phyloP scores from a whole-genome alignment of 257 asterid genomes.

The Penstemon davidsonii region DNA sequence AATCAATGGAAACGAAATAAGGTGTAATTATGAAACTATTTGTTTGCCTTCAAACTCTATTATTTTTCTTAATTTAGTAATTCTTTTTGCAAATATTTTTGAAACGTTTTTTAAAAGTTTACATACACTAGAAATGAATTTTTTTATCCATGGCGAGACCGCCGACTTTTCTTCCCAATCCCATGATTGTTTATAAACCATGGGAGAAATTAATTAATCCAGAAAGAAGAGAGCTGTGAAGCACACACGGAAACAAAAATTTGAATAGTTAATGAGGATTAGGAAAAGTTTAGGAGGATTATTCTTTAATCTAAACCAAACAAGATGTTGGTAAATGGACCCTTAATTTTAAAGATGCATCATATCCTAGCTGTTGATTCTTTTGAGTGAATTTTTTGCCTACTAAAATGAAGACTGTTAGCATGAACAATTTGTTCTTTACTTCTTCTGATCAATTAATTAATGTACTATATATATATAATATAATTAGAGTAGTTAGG shows the following conservation, averaged over 20 bases:
- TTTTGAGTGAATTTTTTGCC: neutral
- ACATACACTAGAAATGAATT: too few species aligned
- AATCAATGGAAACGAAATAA: too few species aligned
- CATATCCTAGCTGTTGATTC: slow-evolving; percentile 24
- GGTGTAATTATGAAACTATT: too few species aligned
- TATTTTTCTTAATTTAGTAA: too few species aligned
- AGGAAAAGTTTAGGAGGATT: neutral
- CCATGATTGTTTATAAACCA: slow-evolving; percentile 2
- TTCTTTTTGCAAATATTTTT: too few species aligned
- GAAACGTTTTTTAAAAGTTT: too few species aligned
- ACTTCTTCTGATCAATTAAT: neutral
- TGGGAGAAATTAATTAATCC: slow-evolving; percentile 13
- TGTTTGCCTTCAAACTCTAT: too few species aligned
- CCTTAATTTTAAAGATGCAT: slow-evolving; percentile 8
- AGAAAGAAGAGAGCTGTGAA: slow-evolving; percentile 24
- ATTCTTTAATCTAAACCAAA: slow-evolving; percentile 6
- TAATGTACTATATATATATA: neutral
- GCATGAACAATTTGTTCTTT: neutral
- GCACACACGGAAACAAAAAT: slow-evolving; percentile 3
- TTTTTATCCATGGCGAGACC: too few species aligned
- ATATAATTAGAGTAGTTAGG: slow-evolving; percentile 27
- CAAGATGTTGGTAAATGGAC: slow-evolving; percentile 29
- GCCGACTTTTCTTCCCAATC: neutral
- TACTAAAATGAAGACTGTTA: neutral
- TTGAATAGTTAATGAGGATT: slow-evolving; percentile 1